These are phyloP conservation scores for Globisporangium paroecandrum DNA, from an alignment of 352 stramenopile genomes.

Conservation along the genomic window DNA sequence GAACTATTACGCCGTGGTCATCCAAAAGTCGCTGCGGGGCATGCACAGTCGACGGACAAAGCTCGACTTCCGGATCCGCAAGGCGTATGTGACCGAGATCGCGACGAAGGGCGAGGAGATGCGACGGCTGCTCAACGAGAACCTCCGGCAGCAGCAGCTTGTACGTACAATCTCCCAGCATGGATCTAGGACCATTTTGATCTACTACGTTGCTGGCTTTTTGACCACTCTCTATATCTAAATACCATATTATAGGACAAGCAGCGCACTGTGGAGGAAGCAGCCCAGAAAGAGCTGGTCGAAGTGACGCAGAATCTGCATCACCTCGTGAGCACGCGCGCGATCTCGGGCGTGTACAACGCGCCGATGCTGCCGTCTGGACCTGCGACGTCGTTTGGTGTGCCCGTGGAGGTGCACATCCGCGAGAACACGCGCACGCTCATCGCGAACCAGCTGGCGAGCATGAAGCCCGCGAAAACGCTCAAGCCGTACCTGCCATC, in stretches of 20 bases:
- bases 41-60: slow-evolving; percentile 39
- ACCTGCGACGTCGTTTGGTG: slow-evolving; percentile 44
- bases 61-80: slow-evolving; percentile 59
- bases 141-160: slow-evolving; percentile 37
- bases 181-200: background rate
- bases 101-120: slow-evolving; percentile 47
- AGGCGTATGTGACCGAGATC: slow-evolving; percentile 52
- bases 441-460: slow-evolving; percentile 30
- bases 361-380: slow-evolving; percentile 34
- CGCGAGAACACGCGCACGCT: slow-evolving; percentile 44
- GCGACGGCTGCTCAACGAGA: slow-evolving; percentile 39
- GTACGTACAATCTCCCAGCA: slow-evolving; percentile 11
- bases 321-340: slow-evolving; percentile 54
- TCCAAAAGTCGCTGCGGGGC: slow-evolving; percentile 57
- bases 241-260: slow-evolving; percentile 23
- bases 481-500: slow-evolving; percentile 51
- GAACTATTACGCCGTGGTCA: slow-evolving; percentile 44
- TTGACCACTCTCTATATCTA: background rate
- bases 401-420: slow-evolving; percentile 63
- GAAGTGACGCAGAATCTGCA: slow-evolving; percentile 60
- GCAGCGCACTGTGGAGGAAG: slow-evolving; percentile 27
- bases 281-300: slow-evolving; percentile 39
- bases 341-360: slow-evolving; percentile 61
- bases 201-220: background rate
- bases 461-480: slow-evolving; percentile 29